phyloP scores from a whole-genome alignment of 106 monocot species.

The Platanthera zijinensis region DNA sequence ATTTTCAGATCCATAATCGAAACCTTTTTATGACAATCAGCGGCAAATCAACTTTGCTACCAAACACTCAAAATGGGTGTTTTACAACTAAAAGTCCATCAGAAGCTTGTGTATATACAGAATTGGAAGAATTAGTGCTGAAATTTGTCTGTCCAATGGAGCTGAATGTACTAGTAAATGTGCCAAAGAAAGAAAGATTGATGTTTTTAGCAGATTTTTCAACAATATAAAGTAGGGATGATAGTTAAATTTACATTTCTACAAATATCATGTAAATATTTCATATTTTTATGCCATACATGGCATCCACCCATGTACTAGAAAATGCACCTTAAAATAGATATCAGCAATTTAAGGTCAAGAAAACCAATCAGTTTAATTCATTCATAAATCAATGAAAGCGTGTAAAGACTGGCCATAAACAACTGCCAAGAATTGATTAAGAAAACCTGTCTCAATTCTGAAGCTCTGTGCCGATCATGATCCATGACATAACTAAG shows the following conservation, averaged over 20 bases:
- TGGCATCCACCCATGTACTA: neutral
- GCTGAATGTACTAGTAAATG: neutral
- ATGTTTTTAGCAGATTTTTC: neutral
- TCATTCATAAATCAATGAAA: neutral
- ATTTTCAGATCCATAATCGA: no score
- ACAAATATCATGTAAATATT: neutral
- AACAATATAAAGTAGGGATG: no score
- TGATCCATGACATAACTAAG: slow-evolving; percentile 87
- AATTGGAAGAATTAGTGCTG: no score
- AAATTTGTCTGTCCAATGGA: no score
- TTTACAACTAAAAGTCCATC: no score
- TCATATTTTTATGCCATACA: neutral
- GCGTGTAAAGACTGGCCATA: neutral
- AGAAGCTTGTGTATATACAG: no score
- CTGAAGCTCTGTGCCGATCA: slow-evolving; percentile 64
- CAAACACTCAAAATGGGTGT: no score
- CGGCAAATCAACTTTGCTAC: no score
- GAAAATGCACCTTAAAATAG: neutral
- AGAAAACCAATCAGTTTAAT: neutral
- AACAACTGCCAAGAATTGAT: neutral
- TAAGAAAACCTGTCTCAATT: slow-evolving; percentile 79
- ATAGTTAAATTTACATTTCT: no score
- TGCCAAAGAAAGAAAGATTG: neutral
- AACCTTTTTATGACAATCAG: no score
- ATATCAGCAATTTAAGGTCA: neutral